Evolutionary conservation across 2,329 filamentous ascomycete species (phyloP).

Genomic region (Aspergillus pseudoviridinutans): DNA sequence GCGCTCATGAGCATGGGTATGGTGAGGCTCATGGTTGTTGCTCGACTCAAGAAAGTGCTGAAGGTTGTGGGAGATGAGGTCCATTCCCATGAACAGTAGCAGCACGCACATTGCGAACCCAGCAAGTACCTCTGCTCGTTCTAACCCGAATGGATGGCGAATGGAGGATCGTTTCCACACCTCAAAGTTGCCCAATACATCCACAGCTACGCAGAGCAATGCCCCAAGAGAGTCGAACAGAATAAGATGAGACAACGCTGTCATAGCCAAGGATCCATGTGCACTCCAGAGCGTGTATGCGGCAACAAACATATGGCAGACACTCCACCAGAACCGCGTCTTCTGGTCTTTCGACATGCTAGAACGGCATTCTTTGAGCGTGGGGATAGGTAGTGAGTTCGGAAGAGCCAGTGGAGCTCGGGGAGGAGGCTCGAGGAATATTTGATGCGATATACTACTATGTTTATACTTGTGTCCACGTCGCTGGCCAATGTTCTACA

Average conservation of each 20-base stretch:
- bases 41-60: conserved; percentile 86
- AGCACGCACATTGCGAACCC: conserved; percentile 96
- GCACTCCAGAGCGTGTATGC: conserved; percentile 81
- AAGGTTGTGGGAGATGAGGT: conserved; percentile 87
- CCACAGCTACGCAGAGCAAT: conserved; percentile 83
- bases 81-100: conserved; percentile 94
- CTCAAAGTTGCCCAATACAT: conserved; percentile 94
- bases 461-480: conserved; percentile 98
- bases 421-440: conserved; percentile 87
- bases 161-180: conserved; percentile 93
- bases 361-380: conserved; percentile 77
- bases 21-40: conserved; percentile 67
- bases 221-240: conserved; percentile 95
- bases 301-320: conserved; percentile 80
- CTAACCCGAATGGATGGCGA: conserved; percentile 86
- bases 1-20: conserved; percentile 61
- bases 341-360: conserved; percentile 90
- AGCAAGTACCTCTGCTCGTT: conserved; percentile 87
- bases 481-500: conserved; percentile 80
- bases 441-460: conserved; percentile 91
- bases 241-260: conserved; percentile 85
- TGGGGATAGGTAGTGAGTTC: conserved; percentile 87
- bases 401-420: conserved; percentile 84
- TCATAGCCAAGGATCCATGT: conserved; percentile 82
- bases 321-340: conserved; percentile 78